phyloP scores from a whole-genome alignment of 768 basidiomycete genomes.

The Solioccasus polychromus region DNA sequence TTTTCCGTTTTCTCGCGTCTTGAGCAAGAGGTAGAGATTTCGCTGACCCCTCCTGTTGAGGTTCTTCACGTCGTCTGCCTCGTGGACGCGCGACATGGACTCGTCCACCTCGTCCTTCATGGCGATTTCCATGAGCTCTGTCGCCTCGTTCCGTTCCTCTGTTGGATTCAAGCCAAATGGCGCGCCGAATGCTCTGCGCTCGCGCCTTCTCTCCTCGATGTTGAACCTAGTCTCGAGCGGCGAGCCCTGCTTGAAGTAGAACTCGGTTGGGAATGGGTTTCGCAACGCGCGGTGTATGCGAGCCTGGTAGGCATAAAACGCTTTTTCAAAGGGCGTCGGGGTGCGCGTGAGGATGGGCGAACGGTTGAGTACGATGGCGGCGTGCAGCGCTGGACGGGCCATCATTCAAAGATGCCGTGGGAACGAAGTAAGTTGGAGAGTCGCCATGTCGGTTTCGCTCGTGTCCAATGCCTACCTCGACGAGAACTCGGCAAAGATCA shows the following conservation, averaged over 20 bases:
- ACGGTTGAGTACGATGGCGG: conserved; percentile 75
- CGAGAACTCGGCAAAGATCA: conserved; percentile 83
- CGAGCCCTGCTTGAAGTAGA: conserved; percentile 93
- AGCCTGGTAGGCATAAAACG: conserved; percentile 81
- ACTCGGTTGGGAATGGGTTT: conserved; percentile 84
- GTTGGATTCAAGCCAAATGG: conserved; percentile 46
- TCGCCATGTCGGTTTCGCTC: conserved; percentile 66
- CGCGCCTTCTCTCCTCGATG: conserved; percentile 69
- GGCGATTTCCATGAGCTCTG: conserved; percentile 57
- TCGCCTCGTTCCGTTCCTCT: conserved; percentile 41
- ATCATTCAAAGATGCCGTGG: conserved; percentile 26
- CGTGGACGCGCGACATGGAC: conserved; percentile 57
- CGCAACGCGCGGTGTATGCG: conserved; percentile 82
- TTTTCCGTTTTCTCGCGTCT: conserved; percentile 43
- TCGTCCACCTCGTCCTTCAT: conserved; percentile 61
- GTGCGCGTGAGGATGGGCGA: conserved; percentile 73
- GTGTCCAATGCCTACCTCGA: conserved; percentile 84
- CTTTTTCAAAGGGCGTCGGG: conserved; percentile 69
- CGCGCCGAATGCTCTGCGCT: conserved; percentile 70
- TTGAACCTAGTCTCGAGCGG: conserved; percentile 79
- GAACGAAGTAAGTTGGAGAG: conserved; percentile 24
- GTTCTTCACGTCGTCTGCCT: conserved; percentile 69
- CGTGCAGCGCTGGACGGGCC: conserved; percentile 41
- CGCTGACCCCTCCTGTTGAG: conserved; percentile 81
- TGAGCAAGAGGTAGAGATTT: conserved; percentile 85